Base-by-base conservation (phyloP, 768 basidiomycete species). In the Tulasnella sp. region DNA sequence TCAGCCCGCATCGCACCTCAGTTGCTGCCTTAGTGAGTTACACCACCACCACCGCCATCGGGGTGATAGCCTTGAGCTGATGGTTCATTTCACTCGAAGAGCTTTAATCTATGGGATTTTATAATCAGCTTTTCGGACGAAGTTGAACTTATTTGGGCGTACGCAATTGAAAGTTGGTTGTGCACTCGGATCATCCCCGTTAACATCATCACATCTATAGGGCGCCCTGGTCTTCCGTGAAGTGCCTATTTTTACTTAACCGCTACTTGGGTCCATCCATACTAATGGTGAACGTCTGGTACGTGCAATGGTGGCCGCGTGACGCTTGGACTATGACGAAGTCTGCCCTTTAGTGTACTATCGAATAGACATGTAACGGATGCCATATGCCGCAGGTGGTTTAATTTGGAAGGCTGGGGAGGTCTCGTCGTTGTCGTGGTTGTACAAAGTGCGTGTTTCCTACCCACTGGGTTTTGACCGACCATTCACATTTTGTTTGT, bases 251-350 rank as follows among this genome's bases (percentile, higher is more conserved):
- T 23, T 14, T 51, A 14, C n/a, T 51, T 12, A 51, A 51, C 36
- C 49, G 49, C 49, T 51, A 51, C 49, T 7, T 51, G 32, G 49
- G 49, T 6, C 49, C 49, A n/a, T 14, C 36, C 4, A 51, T 51
- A 6, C 36, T 51, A 6, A 14, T 36, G 5, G 31, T 51, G 23
- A 51, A 51, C 15, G 31, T 51, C 14, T 27, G 19, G 49, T 32
- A 7, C n/a, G 36, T 51, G 49, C n/a, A 15, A 35, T 7, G 23
- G n/a, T n/a, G 15, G 12, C 17, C 36, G 23, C 32, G 32, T 11
- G 7, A 6, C 2, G 4, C 14, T 23, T n/a, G 12, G n/a, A 34
- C 5, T 6, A 27, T 15, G 15, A 51, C 35, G 31, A 23, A 23
- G 23, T n/a, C 31, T 11, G 25, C 23, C 6, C 45, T 46, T 4